phyloP scores from a whole-genome alignment of 805 yeast species.

The Wickerhamomyces xylosicus region DNA sequence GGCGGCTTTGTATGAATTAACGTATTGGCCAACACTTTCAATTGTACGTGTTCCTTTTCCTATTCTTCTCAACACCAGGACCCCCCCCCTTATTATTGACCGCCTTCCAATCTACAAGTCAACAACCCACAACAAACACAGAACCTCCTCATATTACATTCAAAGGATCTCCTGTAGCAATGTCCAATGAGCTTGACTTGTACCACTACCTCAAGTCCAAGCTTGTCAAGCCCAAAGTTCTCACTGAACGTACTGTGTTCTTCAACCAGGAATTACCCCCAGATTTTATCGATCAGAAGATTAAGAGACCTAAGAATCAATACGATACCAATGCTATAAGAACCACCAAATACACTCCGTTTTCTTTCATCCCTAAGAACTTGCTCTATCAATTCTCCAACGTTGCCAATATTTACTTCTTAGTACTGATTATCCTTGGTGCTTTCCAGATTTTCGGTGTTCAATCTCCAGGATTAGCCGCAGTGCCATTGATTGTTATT shows the following conservation, averaged over 20 bases:
- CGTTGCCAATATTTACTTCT: conserved; percentile 84
- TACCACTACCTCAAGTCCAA: conserved; percentile 55
- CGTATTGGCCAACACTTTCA: no score
- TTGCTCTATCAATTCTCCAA: conserved; percentile 71
- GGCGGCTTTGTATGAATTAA: no score
- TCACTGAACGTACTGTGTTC: conserved; percentile 10
- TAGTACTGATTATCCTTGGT: conserved; percentile 71
- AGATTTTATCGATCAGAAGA: conserved; percentile 7
- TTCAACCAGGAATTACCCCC: conserved; percentile 10
- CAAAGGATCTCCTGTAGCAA: no score
- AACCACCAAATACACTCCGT: conserved; percentile 91
- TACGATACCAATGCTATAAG: conserved; percentile 64
- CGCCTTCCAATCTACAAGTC: no score
- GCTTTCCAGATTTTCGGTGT: conserved; percentile 72
- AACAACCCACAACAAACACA: no score
- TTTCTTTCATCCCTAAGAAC: conserved; percentile 82
- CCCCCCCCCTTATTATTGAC: no score
- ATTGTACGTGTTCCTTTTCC: no score
- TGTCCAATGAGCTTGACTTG: conserved; percentile 36
- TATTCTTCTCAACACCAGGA: no score
- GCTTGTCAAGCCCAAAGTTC: conserved; percentile 3
- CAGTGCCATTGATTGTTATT: conserved; percentile 74
- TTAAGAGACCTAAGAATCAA: conserved; percentile 5
- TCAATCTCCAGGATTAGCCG: conserved; percentile 62
- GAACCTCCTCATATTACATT: no score